Conservation (phyloP, 2,329 filamentous ascomycete genomes). For the Thermothelomyces thermophilus region DNA sequence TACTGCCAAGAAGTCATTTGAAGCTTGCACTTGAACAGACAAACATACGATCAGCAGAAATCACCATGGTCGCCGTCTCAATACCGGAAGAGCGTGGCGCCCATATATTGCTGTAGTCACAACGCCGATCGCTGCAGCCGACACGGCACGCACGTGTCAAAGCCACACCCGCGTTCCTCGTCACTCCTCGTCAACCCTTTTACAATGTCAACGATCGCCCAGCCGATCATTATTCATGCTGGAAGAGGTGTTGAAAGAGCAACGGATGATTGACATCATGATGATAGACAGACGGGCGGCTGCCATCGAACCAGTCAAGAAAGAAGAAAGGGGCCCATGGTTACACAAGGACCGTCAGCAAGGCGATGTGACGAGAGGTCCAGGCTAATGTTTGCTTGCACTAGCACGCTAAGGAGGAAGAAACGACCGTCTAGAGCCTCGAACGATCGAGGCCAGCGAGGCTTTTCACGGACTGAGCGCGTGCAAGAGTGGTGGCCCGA, state of each 20-base stretch:
- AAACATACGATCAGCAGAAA: too few species aligned
- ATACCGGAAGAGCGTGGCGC: too few species aligned
- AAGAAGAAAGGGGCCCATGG: not conserved
- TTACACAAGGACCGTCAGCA: too few species aligned
- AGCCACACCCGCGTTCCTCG: not conserved
- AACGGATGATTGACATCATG: conserved; percentile 6
- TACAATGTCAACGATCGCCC: not conserved
- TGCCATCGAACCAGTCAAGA: conserved; percentile 2
- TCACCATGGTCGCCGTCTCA: too few species aligned
- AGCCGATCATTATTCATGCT: not conserved
- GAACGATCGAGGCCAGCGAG: not conserved
- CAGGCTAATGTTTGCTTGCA: too few species aligned
- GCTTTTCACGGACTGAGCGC: not conserved
- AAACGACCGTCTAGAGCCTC: too few species aligned
- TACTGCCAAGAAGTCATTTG: too few species aligned
- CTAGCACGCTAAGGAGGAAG: too few species aligned
- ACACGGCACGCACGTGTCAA: not conserved
- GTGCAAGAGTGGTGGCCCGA: conserved; percentile 4
- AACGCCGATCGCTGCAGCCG: not conserved
- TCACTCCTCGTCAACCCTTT: not conserved
- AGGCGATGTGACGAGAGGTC: too few species aligned
- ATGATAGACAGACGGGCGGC: too few species aligned
- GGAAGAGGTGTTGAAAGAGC: not conserved
- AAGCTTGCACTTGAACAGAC: too few species aligned
- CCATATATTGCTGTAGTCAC: too few species aligned